Conservation (phyloP, 2,329 filamentous ascomycete species). For the Paecilomyces sp. region DNA sequence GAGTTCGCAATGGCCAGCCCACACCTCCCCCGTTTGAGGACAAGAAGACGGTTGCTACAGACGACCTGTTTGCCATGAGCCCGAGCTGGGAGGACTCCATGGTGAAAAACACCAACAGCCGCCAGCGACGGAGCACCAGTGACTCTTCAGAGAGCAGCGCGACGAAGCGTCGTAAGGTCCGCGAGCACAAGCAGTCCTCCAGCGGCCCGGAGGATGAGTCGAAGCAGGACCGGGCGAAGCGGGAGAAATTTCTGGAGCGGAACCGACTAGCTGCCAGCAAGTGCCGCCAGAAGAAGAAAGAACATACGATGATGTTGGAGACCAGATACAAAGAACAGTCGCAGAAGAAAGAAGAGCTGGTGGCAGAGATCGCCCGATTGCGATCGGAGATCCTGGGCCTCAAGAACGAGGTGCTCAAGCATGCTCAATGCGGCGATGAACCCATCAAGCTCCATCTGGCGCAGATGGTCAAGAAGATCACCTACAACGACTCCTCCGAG, state of each 20-base stretch:
- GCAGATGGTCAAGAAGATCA: conserved; percentile 31
- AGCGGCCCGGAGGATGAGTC: conserved; percentile 17
- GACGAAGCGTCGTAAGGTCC: conserved; percentile 13
- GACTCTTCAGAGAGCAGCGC: conserved; percentile 10
- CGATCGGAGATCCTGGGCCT: conserved; percentile 30
- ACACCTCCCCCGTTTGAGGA: conserved; percentile 30
- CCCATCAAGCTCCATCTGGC: conserved; percentile 30
- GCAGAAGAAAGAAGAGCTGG: conserved; percentile 23
- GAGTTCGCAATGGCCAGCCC: conserved; percentile 32
- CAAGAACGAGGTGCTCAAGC: conserved; percentile 34
- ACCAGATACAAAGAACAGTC: conserved; percentile 28
- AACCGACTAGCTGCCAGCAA: conserved; percentile 55
- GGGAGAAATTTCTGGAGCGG: conserved; percentile 49
- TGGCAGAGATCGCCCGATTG: conserved; percentile 25
- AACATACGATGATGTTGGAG: conserved; percentile 47
- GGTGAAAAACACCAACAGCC: neutral
- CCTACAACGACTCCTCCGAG: conserved; percentile 17
- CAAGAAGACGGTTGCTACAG: conserved; percentile 3
- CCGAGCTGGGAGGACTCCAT: conserved; percentile 4
- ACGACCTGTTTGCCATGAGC: conserved; percentile 1
- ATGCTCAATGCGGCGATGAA: conserved; percentile 31
- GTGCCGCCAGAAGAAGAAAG: conserved; percentile 57
- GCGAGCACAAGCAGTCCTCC: conserved; percentile 9
- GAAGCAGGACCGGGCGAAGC: conserved; percentile 31
- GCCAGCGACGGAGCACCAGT: conserved; percentile 3